Evolutionary conservation across 345 rosid species (phyloP), one percentile per base, ranked within the genome.

Genomic region (Acer campestre): DNA sequence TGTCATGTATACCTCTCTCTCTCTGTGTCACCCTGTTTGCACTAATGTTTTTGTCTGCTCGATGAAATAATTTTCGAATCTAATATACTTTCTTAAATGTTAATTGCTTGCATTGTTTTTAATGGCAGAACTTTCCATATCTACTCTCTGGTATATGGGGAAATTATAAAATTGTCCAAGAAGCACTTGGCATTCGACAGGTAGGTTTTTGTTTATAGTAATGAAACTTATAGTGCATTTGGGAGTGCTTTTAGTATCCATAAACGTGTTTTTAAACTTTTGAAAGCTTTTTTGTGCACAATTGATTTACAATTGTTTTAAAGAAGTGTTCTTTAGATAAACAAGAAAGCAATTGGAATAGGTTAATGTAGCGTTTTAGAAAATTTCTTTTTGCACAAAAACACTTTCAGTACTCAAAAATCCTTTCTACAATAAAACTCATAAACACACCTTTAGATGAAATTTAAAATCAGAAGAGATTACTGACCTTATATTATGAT

Each of bases 131-230:
- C 67, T 18, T 77, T 16, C 20, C 63, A 4, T 82, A 80, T 65
- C 53, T 74, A 17, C 64, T 81, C 22, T 51, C 64, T 17, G 31
- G 35, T 7, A 16, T 58, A 35, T 82, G 86, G 86, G 72, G 71
- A n/a, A 85, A 85, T 56, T 80, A 80, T 76, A 40, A 62, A 46
- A 44, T 22, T n/a, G 85, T 85, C 12, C 85, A 74, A 74, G 46
- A 56, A 9, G 82, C 88, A 25, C 84, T 85, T 7, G 72, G 76
- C 58, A 67, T 85, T 44, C 76, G 81, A 42, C 58, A 67, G 71
- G 88, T 85, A 68, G 25, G 79, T 35, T 5, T 29, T 25, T 56
- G 9, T 25, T 13, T 10, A 1, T 22, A 6, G 27, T 59, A 20
- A 20, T 22, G 63, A n/a, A 16, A n/a, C 10, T 61, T 23, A 25